These are phyloP conservation scores for Verbascum thapsus DNA, from an alignment of 257 asterid genomes.

Conservation along the genomic window DNA sequence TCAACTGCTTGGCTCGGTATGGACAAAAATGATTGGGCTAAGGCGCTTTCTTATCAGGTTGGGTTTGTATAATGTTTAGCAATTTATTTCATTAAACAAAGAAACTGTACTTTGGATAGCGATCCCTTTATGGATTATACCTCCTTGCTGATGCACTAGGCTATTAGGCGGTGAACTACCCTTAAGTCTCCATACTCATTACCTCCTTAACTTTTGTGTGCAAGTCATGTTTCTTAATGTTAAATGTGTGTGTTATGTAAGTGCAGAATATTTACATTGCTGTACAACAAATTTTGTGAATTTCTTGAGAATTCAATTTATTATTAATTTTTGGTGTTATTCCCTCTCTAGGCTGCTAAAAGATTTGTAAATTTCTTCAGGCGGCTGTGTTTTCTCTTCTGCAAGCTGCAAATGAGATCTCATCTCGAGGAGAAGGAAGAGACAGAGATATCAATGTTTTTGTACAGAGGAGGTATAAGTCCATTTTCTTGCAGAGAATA, in stretches of 20 bases:
- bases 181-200: not conserved
- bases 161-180: not conserved
- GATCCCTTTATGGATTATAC: not conserved
- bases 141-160: not conserved
- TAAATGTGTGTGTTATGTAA: not conserved
- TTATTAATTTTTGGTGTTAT: constrained; percentile 14
- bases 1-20: constrained; percentile 89
- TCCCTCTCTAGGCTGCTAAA: constrained; percentile 32
- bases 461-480: constrained; percentile 79
- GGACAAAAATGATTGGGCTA: constrained; percentile 84
- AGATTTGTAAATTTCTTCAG: constrained; percentile 48
- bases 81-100: not conserved
- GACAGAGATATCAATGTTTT: constrained; percentile 78
- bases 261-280: too few species aligned
- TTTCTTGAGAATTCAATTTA: constrained; percentile 17
- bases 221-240: not conserved
- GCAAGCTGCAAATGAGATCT: constrained; percentile 83
- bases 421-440: constrained; percentile 95
- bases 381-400: constrained; percentile 88
- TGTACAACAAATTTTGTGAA: not conserved
- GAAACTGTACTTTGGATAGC: not conserved
- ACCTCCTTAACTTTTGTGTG: not conserved
- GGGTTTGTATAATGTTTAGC: constrained; percentile 17
- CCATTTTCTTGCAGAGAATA: not conserved
- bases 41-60: constrained; percentile 93